A percentile compares a stretch with the other conserved stretches of the same genome.
These are phyloP conservation scores for Neopestalotiopsis sp. DNA, from an alignment of 2,329 filamentous ascomycete species.

Conservation along the genomic window DNA sequence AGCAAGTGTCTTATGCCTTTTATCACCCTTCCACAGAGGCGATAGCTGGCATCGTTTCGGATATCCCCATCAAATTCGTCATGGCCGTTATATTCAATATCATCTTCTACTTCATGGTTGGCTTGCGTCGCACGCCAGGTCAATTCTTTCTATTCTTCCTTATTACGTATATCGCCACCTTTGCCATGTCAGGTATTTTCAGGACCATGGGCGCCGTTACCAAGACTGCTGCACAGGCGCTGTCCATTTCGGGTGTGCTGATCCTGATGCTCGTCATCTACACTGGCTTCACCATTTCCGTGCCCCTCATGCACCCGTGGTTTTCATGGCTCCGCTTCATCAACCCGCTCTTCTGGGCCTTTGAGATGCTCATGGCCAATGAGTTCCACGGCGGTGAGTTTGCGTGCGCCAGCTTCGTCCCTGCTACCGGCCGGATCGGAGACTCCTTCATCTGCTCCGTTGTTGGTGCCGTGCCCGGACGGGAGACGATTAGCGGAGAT, in stretches of 20 bases:
- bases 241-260: constrained; percentile 56
- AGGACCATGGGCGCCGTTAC: constrained; percentile 75
- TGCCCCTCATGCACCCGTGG: constrained; percentile 71
- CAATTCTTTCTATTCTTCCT: constrained; percentile 80
- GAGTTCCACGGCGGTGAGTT: constrained; percentile 68
- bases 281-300: constrained; percentile 61
- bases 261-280: constrained; percentile 65
- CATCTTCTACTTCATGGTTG: constrained; percentile 62
- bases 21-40: constrained; percentile 27
- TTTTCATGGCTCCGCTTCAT: constrained; percentile 78
- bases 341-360: constrained; percentile 75
- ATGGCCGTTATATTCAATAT: constrained; percentile 57
- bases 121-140: constrained; percentile 60
- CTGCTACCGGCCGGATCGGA: constrained; percentile 45
- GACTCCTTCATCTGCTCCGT: constrained; percentile 58
- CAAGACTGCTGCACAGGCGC: constrained; percentile 64
- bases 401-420: constrained; percentile 57
- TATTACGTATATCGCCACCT: constrained; percentile 67
- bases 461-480: constrained; percentile 59
- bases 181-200: constrained; percentile 80
- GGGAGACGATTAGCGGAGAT: constrained; percentile 62
- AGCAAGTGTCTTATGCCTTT: constrained; percentile 47
- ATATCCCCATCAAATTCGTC: constrained; percentile 55
- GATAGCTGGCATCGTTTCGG: constrained; percentile 22
- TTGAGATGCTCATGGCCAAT: constrained; percentile 75